phyloP scores from a whole-genome alignment of 345 rosid species.

The Hibiscus tridactylites region DNA sequence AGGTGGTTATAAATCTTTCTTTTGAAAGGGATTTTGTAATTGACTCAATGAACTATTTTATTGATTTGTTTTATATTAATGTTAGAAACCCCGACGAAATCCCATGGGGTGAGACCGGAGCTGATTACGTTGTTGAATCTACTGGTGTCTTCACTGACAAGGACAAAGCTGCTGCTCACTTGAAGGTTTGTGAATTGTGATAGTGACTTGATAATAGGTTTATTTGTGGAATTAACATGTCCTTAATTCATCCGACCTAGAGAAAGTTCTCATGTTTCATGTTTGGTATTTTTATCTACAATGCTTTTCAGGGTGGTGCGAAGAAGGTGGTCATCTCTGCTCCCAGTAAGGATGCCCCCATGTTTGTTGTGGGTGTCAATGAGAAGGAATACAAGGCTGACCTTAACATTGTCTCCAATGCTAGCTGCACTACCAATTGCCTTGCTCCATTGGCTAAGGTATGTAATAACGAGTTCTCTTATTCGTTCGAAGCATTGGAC shows the following conservation, averaged over 20 bases:
- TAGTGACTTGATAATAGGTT: neutral
- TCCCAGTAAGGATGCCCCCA: conserved; percentile 61
- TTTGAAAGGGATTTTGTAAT: neutral
- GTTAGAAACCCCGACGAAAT: conserved; percentile 60
- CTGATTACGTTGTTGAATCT: conserved; percentile 55
- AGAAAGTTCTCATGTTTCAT: neutral
- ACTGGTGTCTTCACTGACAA: conserved; percentile 66
- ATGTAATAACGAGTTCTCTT: conserved; percentile 12
- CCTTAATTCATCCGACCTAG: too few relatives aligned
- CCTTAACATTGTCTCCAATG: conserved; percentile 47
- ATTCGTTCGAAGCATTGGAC: neutral
- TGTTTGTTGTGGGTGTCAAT: conserved; percentile 69
- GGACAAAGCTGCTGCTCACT: conserved; percentile 64
- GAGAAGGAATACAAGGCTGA: conserved; percentile 49
- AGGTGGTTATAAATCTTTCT: conserved; percentile 21
- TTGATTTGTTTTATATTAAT: neutral
- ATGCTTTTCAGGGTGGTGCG: conserved; percentile 43
- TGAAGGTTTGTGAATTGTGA: conserved; percentile 35
- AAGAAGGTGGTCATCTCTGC: conserved; percentile 61
- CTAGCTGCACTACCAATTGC: conserved; percentile 73
- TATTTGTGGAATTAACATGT: neutral
- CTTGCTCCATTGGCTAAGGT: conserved; percentile 72
- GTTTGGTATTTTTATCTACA: neutral
- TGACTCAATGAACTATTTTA: neutral
- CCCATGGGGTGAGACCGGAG: conserved; percentile 58